Evolutionary conservation across 2,329 filamentous ascomycete genomes (phyloP).

Genomic region (Pseudocercospora fijiensis): DNA sequence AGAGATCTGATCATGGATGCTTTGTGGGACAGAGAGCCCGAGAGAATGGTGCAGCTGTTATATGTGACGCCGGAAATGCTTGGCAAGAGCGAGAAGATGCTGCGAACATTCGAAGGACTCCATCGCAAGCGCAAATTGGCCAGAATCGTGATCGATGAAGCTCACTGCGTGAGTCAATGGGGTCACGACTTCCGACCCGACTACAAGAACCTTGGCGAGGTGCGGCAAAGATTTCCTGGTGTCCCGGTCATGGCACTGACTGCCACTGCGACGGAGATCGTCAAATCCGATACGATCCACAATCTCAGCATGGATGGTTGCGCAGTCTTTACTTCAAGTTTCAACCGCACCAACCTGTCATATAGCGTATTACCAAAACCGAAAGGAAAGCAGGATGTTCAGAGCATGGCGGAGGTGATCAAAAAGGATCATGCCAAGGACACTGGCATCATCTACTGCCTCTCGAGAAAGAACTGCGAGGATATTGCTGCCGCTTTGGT

Average conservation of each 20-base stretch:
- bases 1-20: constrained; percentile 65
- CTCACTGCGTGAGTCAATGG: constrained; percentile 99
- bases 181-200: constrained; percentile 96
- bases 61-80: constrained; percentile 99
- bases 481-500: constrained; percentile 69
- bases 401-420: constrained; percentile 65
- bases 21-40: constrained; percentile 63
- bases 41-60: constrained; percentile 77
- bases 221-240: constrained; percentile 69
- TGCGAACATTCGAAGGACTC: constrained; percentile 65
- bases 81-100: constrained; percentile 71
- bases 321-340: constrained; percentile 82
- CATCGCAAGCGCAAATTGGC: constrained; percentile 72
- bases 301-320: constrained; percentile 80
- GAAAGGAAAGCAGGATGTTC: constrained; percentile 56
- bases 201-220: constrained; percentile 79
- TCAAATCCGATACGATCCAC: constrained; percentile 86
- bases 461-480: constrained; percentile 82
- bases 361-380: constrained; percentile 75
- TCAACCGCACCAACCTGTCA: constrained; percentile 91
- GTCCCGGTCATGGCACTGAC: constrained; percentile 94
- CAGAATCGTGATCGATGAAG: constrained; percentile 93
- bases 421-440: constrained; percentile 66
- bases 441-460: constrained; percentile 89
- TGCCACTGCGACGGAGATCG: constrained; percentile 89